Evolutionary conservation across 768 basidiomycete species (phyloP).

Genomic region (Tricholoma sp.): DNA sequence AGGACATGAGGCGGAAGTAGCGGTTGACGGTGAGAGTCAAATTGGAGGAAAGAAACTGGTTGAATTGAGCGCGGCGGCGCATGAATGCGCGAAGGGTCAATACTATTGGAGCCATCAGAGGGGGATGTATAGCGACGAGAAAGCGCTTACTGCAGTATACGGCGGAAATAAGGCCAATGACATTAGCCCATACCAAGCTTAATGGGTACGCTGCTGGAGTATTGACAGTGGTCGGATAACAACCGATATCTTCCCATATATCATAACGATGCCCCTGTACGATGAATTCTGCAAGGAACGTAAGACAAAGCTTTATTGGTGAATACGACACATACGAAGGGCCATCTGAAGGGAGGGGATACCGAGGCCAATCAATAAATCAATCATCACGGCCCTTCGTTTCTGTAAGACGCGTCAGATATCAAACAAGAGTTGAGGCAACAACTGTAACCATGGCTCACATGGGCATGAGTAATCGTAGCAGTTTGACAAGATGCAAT

Average conservation of each 20-base stretch:
- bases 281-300: no score
- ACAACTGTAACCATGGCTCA: no score
- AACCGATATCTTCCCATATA: constrained; percentile 55
- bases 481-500: constrained; percentile 48
- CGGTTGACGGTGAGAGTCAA: constrained; percentile 40
- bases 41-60: constrained; percentile 32
- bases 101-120: constrained; percentile 9
- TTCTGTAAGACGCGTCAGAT: constrained; percentile 24
- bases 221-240: constrained; percentile 45
- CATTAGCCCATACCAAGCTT: constrained; percentile 32
- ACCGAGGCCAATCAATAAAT: constrained; percentile 46
- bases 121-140: neutral
- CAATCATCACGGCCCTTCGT: constrained; percentile 40
- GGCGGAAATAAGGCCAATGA: constrained; percentile 36
- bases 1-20: constrained; percentile 54
- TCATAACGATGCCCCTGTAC: constrained; percentile 56
- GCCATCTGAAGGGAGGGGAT: constrained; percentile 44
- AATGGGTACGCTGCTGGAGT: constrained; percentile 41
- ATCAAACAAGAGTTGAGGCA: no score
- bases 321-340: constrained; percentile 30
- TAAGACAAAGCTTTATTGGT: no score
- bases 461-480: constrained; percentile 41
- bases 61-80: constrained; percentile 37
- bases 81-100: constrained; percentile 38
- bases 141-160: constrained; percentile 29